phyloP scores from a whole-genome alignment of 805 yeast species.

The Saccharomycopsis guyanensis region DNA sequence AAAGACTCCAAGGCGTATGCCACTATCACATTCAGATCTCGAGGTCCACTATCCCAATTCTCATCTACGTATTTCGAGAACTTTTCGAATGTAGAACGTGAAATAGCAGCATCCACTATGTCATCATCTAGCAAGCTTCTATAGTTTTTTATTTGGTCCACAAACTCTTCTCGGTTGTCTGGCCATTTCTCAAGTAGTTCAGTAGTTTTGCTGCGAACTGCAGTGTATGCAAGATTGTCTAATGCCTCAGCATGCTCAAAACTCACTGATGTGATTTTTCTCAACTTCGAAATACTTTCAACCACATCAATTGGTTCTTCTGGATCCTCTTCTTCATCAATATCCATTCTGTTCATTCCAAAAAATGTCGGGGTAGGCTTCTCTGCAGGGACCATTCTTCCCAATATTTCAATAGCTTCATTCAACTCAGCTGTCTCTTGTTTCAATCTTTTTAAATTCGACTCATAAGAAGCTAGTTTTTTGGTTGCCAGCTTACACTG shows the following conservation, averaged over 20 bases:
- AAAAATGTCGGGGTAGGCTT: not conserved
- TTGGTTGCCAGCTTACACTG: conserved; percentile 41
- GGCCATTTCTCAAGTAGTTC: not conserved
- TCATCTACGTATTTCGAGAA: not conserved
- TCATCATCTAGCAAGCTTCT: not conserved
- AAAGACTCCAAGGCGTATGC: not conserved
- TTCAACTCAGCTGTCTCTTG: conserved; percentile 94
- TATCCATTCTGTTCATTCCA: not conserved
- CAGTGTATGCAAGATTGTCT: not conserved
- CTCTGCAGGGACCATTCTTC: conserved; percentile 9
- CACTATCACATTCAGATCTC: not conserved
- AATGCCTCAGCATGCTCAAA: not conserved
- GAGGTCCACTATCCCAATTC: not conserved
- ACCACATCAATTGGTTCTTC: not conserved
- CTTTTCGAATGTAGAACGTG: not conserved
- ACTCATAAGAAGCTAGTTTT: not conserved
- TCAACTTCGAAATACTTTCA: not conserved
- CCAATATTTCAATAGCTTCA: conserved; percentile 44
- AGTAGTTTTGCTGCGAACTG: not conserved
- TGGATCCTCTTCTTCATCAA: not conserved
- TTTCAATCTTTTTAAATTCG: conserved; percentile 38
- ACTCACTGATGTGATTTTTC: not conserved
- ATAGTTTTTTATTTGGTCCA: not conserved
- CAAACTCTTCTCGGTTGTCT: not conserved
- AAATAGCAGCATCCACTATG: not conserved